phyloP scores from a whole-genome alignment of 306 rosid species.

The Rosa rugosa region DNA sequence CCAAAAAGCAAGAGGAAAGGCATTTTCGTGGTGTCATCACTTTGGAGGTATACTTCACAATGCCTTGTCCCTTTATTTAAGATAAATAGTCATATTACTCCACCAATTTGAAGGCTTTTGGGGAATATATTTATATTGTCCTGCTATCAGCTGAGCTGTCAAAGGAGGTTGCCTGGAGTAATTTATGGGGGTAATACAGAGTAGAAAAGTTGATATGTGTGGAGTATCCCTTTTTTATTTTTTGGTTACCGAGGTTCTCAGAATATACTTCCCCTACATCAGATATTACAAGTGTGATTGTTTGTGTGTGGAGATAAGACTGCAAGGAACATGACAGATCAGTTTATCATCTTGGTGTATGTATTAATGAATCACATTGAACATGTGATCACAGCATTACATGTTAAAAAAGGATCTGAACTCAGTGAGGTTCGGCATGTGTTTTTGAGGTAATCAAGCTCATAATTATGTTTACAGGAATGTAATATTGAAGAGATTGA shows the following conservation, averaged over 20 bases:
- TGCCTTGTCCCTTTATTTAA: not conserved
- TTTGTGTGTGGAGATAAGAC: not conserved
- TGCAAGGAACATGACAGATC: not conserved
- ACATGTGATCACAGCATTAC: not conserved
- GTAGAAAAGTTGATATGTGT: not conserved
- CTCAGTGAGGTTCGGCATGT: not conserved
- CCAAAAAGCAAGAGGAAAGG: conserved; percentile 90
- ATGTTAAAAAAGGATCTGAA: not conserved
- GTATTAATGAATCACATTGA: not conserved
- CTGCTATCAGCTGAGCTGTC: not conserved
- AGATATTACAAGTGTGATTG: not conserved
- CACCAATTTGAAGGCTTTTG: not conserved
- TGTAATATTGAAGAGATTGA: conserved; percentile 85
- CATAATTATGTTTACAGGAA: conserved; percentile 51
- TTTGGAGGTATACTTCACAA: conserved; percentile 63
- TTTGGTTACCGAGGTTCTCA: not conserved
- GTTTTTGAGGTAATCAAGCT: conserved; percentile 13
- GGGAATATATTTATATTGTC: not conserved
- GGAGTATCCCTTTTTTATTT: not conserved
- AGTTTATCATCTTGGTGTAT: not conserved
- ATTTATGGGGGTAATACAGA: not conserved
- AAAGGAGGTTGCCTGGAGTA: not conserved
- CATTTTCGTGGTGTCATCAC: conserved; percentile 90
- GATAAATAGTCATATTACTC: not conserved
- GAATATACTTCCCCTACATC: not conserved